Base-by-base conservation (phyloP, 352 stramenopile genomes). In the Globisporangium acanthophoron region DNA sequence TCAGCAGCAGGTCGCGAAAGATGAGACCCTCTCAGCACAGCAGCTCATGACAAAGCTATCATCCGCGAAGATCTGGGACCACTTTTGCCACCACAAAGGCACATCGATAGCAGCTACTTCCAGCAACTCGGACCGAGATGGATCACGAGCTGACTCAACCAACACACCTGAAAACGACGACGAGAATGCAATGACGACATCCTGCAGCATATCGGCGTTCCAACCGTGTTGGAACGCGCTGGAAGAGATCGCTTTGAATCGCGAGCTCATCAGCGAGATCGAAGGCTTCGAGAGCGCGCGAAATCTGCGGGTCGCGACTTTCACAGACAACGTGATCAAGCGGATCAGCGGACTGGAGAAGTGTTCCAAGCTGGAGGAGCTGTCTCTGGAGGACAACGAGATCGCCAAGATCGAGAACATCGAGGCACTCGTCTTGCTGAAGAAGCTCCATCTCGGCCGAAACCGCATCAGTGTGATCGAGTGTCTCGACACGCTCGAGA, bases 301-400 rank as follows among this genome's bases (percentile, higher is more conserved):
- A 5, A 88, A 88, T 27, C 55, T 94, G 8, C 83, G 78, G 0
- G 61, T 86, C 5, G 65, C 74, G 0, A 87, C 73, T 4, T 80
- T 94, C 52, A 62, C 76, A 0, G 81, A 92, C 62, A 96, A 95
- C 46, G 66, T 78, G 6, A 76, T 96, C 20, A 70, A 69, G 13
- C 58, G 53, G 0, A 88, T 95, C 33, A 65, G 77, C 29, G 80
- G 79, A 0, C 54, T 96, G 3, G 40, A 76, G 5, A 39, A 60
- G 1, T 94, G 87, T 20, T 62, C 59, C 29, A 69, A 73, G 21
- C 63, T 96, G 13, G 87, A 96, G 66, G 81, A 94, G 40, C 59
- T 96, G 1, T 74, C 64, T 43, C 59, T 96, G 5, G 83, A 89
- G 59, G 82, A 94, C 63, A 96, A 96, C 35, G 68, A 85, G 24